These are phyloP conservation scores for Aegilops speltoides DNA, from an alignment of 176 grass and related monocot genomes.

Conservation along the genomic window DNA sequence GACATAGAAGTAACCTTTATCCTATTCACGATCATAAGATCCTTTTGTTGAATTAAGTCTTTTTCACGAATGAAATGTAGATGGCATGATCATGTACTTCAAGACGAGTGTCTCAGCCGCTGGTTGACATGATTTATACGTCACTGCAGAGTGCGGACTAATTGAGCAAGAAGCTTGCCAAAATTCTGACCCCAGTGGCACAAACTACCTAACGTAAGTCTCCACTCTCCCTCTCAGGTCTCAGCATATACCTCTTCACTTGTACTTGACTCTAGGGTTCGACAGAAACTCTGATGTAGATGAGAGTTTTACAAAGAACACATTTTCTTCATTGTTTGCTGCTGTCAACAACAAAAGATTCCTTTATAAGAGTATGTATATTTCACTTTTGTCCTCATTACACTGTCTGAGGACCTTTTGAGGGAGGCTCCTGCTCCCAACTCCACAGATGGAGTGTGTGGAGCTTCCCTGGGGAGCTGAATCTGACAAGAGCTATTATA, in stretches of 20 bases:
- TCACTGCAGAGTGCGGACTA: neutral
- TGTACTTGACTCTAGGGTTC: neutral
- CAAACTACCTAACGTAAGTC: neutral
- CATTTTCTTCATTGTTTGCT: no score
- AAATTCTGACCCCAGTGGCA: neutral
- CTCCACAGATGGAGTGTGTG: rapidly evolving
- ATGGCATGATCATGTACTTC: neutral
- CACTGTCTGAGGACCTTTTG: no score
- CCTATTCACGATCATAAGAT: neutral
- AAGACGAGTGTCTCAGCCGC: neutral
- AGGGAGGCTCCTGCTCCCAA: no score
- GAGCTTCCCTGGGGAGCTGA: no score
- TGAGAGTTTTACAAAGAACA: no score
- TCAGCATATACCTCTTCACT: neutral
- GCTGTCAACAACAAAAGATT: no score
- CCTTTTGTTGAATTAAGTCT: neutral
- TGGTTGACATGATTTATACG: neutral
- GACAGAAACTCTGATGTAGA: neutral
- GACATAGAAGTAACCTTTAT: neutral
- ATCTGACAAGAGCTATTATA: no score
- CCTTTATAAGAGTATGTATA: no score
- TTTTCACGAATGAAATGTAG: neutral
- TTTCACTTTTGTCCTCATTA: no score
- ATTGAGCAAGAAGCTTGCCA: neutral
- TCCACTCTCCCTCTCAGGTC: neutral